Evolutionary conservation across 345 rosid genomes (phyloP).

Genomic region (Adansonia digitata): DNA sequence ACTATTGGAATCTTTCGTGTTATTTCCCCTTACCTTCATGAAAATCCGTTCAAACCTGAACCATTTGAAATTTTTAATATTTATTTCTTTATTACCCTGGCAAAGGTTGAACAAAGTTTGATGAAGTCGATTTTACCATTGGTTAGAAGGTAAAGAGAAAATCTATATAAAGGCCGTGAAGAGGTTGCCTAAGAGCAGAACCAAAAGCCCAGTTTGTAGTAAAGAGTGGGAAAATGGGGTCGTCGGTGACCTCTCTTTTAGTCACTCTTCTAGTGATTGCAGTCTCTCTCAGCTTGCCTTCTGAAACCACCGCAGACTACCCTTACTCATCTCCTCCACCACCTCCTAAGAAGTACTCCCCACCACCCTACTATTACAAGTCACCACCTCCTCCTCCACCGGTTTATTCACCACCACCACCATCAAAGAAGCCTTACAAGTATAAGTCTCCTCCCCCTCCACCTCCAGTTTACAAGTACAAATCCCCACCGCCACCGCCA

Average conservation of each 20-base stretch:
- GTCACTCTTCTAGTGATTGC: slow-evolving; percentile 41
- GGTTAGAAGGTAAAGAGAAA: slow-evolving; percentile 21
- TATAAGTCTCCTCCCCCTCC: slow-evolving; percentile 3
- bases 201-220: slow-evolving; percentile 16
- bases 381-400: slow-evolving; percentile 13
- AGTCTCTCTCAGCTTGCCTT: slow-evolving; percentile 42
- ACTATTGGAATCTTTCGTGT: background rate
- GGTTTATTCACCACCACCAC: background rate
- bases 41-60: background rate
- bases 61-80: background rate
- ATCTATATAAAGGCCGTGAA: slow-evolving; percentile 52
- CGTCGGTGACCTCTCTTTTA: slow-evolving; percentile 43
- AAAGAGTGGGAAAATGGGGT: slow-evolving; percentile 32
- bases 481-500: slow-evolving; percentile 36
- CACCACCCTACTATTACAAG: background rate
- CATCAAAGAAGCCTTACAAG: background rate
- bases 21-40: background rate
- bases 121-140: slow-evolving; percentile 10
- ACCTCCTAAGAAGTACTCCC: slow-evolving; percentile 10
- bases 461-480: slow-evolving; percentile 8
- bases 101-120: background rate
- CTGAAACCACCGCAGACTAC: slow-evolving; percentile 37
- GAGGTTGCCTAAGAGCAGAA: slow-evolving; percentile 25
- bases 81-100: background rate
- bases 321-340: slow-evolving; percentile 36